A percentile compares a stretch with the other conserved stretches of the same genome.
Evolutionary conservation across 225 moss, liverwort and hornwort genomes (phyloP).

Genomic region (Neckera pumila): DNA sequence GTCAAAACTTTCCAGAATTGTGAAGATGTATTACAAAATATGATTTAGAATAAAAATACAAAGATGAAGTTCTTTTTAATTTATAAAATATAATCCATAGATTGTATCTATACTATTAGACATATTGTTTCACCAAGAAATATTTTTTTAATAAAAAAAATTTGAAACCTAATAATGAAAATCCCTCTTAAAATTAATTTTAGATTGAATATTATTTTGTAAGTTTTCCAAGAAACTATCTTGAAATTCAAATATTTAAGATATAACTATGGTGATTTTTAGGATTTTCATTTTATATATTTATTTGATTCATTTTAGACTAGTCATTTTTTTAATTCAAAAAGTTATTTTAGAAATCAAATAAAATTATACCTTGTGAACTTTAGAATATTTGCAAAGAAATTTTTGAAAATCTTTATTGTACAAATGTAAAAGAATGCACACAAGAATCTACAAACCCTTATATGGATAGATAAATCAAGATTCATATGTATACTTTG

Average conservation of each 20-base stretch:
- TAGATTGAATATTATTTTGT: neutral
- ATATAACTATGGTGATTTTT: neutral
- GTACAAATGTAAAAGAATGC: neutral
- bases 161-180: neutral
- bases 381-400: neutral
- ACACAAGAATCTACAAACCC: neutral
- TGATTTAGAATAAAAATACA: neutral
- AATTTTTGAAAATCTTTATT: neutral
- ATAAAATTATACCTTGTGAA: neutral
- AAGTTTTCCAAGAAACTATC: no score
- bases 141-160: neutral
- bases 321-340: neutral
- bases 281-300: neutral
- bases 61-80: no score
- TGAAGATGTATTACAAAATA: neutral
- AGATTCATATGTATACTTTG: neutral
- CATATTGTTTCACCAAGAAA: neutral
- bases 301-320: fast-evolving
- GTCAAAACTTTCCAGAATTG: no score
- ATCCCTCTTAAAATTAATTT: neutral
- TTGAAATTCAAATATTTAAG: neutral
- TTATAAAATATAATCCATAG: neutral
- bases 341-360: neutral
- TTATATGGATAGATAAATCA: neutral
- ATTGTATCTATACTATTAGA: neutral